Percentiles rank a stretch among this genome's conserved stretches.
These are phyloP conservation scores for Fusarium guadeloupense DNA, from an alignment of 2,329 filamentous ascomycete genomes.

Conservation along the genomic window DNA sequence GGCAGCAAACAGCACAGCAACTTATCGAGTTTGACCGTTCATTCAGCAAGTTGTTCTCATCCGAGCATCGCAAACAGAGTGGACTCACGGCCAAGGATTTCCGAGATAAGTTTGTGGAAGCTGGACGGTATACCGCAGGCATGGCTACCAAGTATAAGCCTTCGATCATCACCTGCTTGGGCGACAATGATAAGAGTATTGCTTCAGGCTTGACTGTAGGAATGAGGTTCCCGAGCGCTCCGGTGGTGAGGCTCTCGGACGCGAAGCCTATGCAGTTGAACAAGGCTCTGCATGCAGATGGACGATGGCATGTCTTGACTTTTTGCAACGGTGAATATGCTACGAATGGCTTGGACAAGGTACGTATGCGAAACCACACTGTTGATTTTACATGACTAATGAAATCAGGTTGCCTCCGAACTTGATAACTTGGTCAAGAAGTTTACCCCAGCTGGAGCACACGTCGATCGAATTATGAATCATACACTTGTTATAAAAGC, in stretches of 20 bases:
- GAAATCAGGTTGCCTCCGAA: background rate
- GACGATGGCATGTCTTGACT: conserved; percentile 32
- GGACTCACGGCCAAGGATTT: conserved; percentile 11
- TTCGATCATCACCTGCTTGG: conserved; percentile 1
- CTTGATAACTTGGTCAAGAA: background rate
- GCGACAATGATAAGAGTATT: background rate
- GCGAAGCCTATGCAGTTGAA: conserved; percentile 31
- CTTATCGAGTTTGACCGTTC: conserved; percentile 57
- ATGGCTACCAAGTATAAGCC: conserved; percentile 21
- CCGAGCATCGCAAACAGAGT: conserved; percentile 19
- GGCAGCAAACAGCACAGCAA: conserved; percentile 56
- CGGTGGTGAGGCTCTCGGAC: conserved; percentile 28
- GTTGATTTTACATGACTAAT: background rate
- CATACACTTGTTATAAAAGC: conserved; percentile 8
- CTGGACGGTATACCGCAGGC: conserved; percentile 35
- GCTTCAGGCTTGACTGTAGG: conserved; percentile 13
- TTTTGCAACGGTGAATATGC: conserved; percentile 9
- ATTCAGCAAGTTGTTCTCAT: conserved; percentile 35
- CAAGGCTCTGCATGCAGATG: conserved; percentile 22
- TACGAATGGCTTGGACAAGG: background rate
- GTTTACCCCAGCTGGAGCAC: background rate
- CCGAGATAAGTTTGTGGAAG: conserved; percentile 32
- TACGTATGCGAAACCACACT: background rate
- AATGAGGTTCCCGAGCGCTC: conserved; percentile 35
- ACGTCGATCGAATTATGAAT: conserved; percentile 6